Base-by-base conservation (phyloP, 495 filamentous ascomycete species). In the Talaromyces liani region DNA sequence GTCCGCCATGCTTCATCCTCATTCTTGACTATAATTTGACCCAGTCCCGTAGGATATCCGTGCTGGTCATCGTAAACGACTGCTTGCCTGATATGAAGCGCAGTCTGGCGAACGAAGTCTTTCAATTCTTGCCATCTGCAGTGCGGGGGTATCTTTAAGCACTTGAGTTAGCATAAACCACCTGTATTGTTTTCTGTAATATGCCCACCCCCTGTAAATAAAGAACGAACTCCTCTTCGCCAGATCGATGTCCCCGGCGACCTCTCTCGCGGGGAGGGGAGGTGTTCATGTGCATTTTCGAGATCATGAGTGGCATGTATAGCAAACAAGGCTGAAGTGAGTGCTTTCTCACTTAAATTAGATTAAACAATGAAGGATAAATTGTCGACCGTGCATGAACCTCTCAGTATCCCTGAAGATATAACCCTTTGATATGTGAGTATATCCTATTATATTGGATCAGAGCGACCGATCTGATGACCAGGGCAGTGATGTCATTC, bases 101-200 rank as follows among this genome's bases (percentile, higher is more conserved):
- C 77, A 9, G 77, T 79, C 63, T 80, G 77, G 16, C 78, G 78
- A 22, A 80, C 74, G 7, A 80, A 64, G 60, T 80, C 78, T 61
- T 80, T 80, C 33, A 80, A 63, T 67, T 80, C 78, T 68, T 80
- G 78, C 78, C 78, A 80, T 58, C 78, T 77, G 53, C 78, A 80
- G 54, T 79, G 78, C 6, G 76, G 65, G 45, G 78, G 77, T 59
- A 80, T 76, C 78, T 80, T 47, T n/a, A 39, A 65, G 49, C 27
- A 65, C 66, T 66, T 31, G 63, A 24, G 58, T 36, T 9, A 51
- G 41, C 4, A 7, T 36, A 63, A 8, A 5, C 8, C 24, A 45
- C 25, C 3, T 18, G 6, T 36, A 7, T 16, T 33, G 36, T 4
- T 2, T 16, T 58, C 56, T 55, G 31, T 7, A n/a, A 2, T 36